Evolutionary conservation across 352 stramenopile genomes (phyloP), one percentile per base, ranked within the genome.

Genomic region (Peronosclerospora sorghi): DNA sequence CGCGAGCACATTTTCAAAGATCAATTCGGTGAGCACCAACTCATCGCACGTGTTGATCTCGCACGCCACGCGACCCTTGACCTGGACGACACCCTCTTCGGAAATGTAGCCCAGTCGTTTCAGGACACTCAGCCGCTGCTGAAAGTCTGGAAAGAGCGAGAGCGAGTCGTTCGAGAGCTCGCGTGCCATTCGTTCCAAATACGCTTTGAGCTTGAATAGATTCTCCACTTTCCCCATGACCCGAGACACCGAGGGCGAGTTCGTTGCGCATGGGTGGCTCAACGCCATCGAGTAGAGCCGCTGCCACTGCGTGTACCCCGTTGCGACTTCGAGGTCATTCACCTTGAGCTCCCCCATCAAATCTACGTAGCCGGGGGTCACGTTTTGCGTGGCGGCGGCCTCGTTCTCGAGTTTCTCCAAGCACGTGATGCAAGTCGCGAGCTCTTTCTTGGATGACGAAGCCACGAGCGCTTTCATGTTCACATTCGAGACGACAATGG

Each of bases 41-140:
- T 98, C 95, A 48, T 99, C 92, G 49, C 93, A 98, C 2, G 93
- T 98, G 70, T 98, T 98, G 35, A 98, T 91, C 71, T 99, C 95
- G 51, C 95, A 98, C 1, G 95, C 95, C 8, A 98, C 95, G 17
- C 95, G 79, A 14, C 96, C 96, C 59, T 99, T 99, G 24, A 88
- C 71, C 40, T 95, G 84, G 26, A 98, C 92, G 9, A 90, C 72
- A 12, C 76, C 75, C 39, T 86, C 79, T 1, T 74, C 59, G 0
- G 79, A 90, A 37, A 98, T 84, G 69, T 98, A 98, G n/a, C 92
- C 91, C 15, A 98, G 79, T 10, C 80, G 78, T 51, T 89, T 78
- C 18, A 98, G 75, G 35, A 98, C 80, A 19, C 76, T 67, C 20
- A 97, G 79, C 7, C 92, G 76, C 56, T 97, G 84, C 60, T 97